Evolutionary conservation across 257 asterid species (phyloP), one percentile per base, ranked within the genome.

Genomic region (Schizonepeta tenuifolia): DNA sequence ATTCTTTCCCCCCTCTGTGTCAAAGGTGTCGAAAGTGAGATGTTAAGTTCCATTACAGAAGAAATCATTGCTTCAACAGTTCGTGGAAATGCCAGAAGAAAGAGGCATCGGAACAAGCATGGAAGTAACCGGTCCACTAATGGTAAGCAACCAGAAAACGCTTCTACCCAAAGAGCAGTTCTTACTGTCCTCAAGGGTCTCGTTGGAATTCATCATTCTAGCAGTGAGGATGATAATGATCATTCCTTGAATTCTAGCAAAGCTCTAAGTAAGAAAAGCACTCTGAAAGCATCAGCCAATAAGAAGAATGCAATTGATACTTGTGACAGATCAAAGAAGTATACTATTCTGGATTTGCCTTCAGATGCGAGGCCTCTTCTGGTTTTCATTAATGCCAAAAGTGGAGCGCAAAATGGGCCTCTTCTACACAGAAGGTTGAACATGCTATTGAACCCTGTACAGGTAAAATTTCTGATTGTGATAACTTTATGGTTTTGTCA

Each of bases 371-470:
- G 97, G 69, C 97, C 97, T 14, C 97, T 90, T 80, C 74, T 90
- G 67, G 96, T 90, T 65, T 89, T 90, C 65, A 84, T 90, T 51
- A 90, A 90, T 80, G 83, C 87, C 60, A 90, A 84, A 82, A 90
- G 97, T 78, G 97, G 97, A 68, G 93, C 92, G 14, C 93, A 86
- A 77, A 90, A 85, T 63, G 97, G 97, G 74, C 87, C 83, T 71
- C 63, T 85, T 75, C 87, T 90, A 73, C 82, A 85, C 43, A 84
- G 94, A 77, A 84, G 92, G 78, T 78, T 90, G 83, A 89, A 87
- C 81, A 83, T 86, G 92, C 83, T 90, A 69, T 78, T 89, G 82
- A 90, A 90, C 70, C 97, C 97, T 73, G 84, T 86, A 62, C 97
- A 90, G 97, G 97, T 88, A 81, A 64, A 65, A 61, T 70, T 58